Evolutionary conservation across 1,284 basidiomycete species (phyloP).

Genomic region (Leccinum idahoense): DNA sequence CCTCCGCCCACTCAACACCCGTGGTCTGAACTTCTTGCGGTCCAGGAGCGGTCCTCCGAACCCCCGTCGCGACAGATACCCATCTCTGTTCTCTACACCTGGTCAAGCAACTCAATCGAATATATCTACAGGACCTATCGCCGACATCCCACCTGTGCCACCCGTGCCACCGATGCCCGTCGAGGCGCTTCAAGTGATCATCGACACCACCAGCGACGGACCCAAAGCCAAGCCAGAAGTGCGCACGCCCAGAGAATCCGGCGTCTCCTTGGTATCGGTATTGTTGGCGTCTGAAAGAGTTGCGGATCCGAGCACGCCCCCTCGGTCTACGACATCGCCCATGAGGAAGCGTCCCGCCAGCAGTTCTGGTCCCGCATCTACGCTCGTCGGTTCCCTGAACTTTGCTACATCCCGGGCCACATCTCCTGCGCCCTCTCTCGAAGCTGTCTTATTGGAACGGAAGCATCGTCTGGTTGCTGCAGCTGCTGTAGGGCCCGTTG

Average conservation of each 20-base stretch:
- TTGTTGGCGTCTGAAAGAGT: neutral
- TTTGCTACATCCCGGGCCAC: no score
- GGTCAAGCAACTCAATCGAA: constrained; percentile 3
- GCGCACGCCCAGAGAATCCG: neutral
- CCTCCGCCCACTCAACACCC: constrained; percentile 41
- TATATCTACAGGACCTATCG: neutral
- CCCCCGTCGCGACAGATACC: no score
- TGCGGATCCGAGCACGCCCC: neutral
- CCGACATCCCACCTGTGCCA: neutral
- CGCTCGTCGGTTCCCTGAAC: no score
- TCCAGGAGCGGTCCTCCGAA: no score
- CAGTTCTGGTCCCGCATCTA: no score
- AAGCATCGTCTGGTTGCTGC: no score
- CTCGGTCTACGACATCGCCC: neutral
- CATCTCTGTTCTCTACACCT: no score
- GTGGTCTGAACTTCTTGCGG: no score
- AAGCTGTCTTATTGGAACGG: no score
- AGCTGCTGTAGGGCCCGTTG: no score
- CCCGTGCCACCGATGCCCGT: neutral
- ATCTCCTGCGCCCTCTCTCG: no score
- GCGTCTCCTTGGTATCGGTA: neutral
- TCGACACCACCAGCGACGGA: neutral
- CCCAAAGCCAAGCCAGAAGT: constrained; percentile 1
- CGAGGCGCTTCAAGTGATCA: neutral
- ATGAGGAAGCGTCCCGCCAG: no score